Base-by-base conservation (phyloP, 208 protist species). In the Leishmania amazonensis region DNA sequence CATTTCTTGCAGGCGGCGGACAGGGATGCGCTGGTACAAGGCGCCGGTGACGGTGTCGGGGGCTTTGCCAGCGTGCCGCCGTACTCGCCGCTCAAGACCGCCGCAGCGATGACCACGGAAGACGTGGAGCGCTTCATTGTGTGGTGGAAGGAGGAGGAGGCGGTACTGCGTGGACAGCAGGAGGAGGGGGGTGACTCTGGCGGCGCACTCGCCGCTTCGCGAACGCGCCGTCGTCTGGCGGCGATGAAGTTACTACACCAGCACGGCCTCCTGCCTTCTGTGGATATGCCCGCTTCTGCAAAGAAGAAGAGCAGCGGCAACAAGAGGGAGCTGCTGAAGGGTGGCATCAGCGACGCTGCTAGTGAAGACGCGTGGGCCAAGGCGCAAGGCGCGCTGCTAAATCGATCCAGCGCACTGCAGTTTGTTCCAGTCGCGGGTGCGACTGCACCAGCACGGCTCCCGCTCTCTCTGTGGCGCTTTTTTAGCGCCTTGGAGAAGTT, bases 401-500 rank as follows among this genome's bases (percentile, higher is more conserved):
- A 67, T 38, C 75, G 75, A 35, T 19, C 60, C 3, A 83, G 76
- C 28, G 76, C 79, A 17, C 64, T 78, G 73, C 83, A 82, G 64
- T 83, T 57, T 53, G n/a, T 51, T 40, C 35, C 62, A 38, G n/a
- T 71, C 35, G 28, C 53, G 24, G 42, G 40, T 28, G 17, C 76
- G 2, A 9, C 42, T 24, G 28, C 45, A 31, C 54, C 73, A n/a
- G 31, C 35, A 28, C 53, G 31, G 1, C 54, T 85, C 1, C 93
- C 90, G 35, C 65, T 96, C 3, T 81, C 76, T 24, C 62, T 93
- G 45, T 96, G 93, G 93, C 88, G 86, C 45, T 60, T 96, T 45
- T 96, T 91, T 73, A 87, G 81, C 38, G 85, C 90, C 0, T 79
- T 96, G 80, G 93, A 96, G 80, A 71, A 74, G 79, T 65, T 88